Percentiles rank a stretch among this genome's conserved stretches.
phyloP scores from a whole-genome alignment of 345 rosid species.

The Pseudoturritis turrita region DNA sequence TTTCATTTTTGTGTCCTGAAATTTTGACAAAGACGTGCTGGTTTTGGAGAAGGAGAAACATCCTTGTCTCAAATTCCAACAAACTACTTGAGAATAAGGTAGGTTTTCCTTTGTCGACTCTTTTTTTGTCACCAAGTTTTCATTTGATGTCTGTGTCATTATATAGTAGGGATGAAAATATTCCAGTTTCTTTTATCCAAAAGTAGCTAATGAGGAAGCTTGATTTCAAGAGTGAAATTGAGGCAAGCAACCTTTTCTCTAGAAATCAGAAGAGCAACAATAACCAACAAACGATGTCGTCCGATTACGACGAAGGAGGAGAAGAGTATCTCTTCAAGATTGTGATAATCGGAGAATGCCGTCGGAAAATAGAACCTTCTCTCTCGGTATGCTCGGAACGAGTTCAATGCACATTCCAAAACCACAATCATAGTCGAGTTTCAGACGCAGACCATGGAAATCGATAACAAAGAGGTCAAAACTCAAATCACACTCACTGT shows the following conservation, averaged over 20 bases:
- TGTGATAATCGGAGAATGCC: too few species aligned
- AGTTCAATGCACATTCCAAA: too few species aligned
- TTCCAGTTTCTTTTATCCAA: slow-evolving; percentile 76
- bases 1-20: not conserved
- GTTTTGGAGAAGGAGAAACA: slow-evolving; percentile 68
- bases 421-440: too few species aligned
- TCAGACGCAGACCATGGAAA: too few species aligned
- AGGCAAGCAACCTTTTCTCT: slow-evolving; percentile 44
- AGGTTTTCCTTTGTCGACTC: slow-evolving; percentile 27
- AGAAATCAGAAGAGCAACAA: too few species aligned
- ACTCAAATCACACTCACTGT: too few species aligned
- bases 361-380: too few species aligned
- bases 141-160: slow-evolving; percentile 1
- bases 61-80: slow-evolving; percentile 83
- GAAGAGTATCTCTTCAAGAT: too few species aligned
- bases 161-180: slow-evolving; percentile 68
- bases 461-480: too few species aligned
- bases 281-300: too few species aligned
- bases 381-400: too few species aligned
- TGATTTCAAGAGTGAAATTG: slow-evolving; percentile 65
- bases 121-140: not conserved
- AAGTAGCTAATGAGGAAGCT: slow-evolving; percentile 87
- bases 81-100: slow-evolving; percentile 79
- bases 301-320: too few species aligned
- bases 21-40: slow-evolving; percentile 30